phyloP scores from a whole-genome alignment of 2,329 filamentous ascomycete genomes.

The Metarhizium robertsii region DNA sequence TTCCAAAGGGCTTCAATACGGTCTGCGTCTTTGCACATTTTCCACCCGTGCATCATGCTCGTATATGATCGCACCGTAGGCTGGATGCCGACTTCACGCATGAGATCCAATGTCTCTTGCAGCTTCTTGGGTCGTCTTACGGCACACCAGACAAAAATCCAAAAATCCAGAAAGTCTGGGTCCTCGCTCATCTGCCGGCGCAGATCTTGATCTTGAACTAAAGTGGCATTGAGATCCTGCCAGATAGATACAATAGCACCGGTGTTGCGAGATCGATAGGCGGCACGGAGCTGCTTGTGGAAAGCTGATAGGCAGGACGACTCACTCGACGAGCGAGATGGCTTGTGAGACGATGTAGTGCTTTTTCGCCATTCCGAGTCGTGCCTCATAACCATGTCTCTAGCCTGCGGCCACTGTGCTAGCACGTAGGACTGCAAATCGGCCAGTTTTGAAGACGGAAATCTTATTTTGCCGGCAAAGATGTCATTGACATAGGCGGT shows the following conservation, averaged over 20 bases:
- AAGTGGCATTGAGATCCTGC: constrained; percentile 18
- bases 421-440: constrained; percentile 17
- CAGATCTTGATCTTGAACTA: constrained; percentile 16
- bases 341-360: neutral
- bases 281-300: constrained; percentile 19
- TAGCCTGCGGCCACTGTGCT: constrained; percentile 18
- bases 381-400: constrained; percentile 14
- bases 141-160: constrained; percentile 31
- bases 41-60: constrained; percentile 63
- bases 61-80: constrained; percentile 62
- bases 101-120: constrained; percentile 30
- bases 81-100: constrained; percentile 37
- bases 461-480: constrained; percentile 10
- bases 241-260: constrained; percentile 22
- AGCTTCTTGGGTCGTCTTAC: constrained; percentile 18
- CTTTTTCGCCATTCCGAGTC: constrained; percentile 14
- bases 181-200: constrained; percentile 20
- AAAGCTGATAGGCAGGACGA: constrained; percentile 10
- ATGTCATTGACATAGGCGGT: constrained; percentile 11
- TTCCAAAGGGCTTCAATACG: constrained; percentile 60
- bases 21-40: constrained; percentile 45
- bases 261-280: constrained; percentile 19
- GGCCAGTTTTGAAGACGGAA: constrained; percentile 11
- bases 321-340: neutral
- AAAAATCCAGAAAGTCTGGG: constrained; percentile 28